Percentiles rank a stretch among this genome's conserved stretches.
Evolutionary conservation across 2,329 filamentous ascomycete species (phyloP).

Genomic region (Ramularia collo-cygni): DNA sequence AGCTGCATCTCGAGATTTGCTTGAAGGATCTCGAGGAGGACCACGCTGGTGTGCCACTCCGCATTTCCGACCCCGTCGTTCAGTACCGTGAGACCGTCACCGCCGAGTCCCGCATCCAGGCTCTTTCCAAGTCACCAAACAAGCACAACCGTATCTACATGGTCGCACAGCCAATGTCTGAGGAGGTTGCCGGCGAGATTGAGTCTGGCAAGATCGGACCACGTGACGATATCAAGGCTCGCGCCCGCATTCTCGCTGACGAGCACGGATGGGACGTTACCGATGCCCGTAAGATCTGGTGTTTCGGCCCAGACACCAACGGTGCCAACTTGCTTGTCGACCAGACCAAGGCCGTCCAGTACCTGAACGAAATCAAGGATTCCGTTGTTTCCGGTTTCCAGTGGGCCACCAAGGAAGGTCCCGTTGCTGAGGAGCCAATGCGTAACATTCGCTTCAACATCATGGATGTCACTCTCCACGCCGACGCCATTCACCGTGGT

Average conservation of each 20-base stretch:
- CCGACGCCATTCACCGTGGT: conserved; percentile 99
- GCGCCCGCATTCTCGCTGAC: conserved; percentile 91
- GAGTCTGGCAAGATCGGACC: conserved; percentile 86
- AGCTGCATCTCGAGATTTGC: conserved; percentile 99
- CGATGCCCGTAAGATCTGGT: conserved; percentile 99
- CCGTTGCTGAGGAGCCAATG: conserved; percentile 97
- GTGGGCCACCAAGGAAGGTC: conserved; percentile 97
- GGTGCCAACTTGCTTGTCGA: conserved; percentile 98
- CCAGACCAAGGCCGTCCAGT: conserved; percentile 99
- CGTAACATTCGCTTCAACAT: conserved; percentile 97
- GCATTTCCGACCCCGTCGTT: conserved; percentile 96
- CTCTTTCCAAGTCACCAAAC: conserved; percentile 99
- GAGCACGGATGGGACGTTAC: conserved; percentile 99
- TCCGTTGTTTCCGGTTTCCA: conserved; percentile 99
- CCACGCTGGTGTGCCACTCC: conserved; percentile 96
- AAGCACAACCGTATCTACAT: conserved; percentile 99
- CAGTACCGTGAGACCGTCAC: conserved; percentile 96
- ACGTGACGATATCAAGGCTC: conserved; percentile 98
- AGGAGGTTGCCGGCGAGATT: conserved; percentile 87
- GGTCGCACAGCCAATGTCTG: conserved; percentile 78
- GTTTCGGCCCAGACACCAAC: conserved; percentile 95
- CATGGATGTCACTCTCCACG: conserved; percentile 98
- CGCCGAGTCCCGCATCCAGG: conserved; percentile 81
- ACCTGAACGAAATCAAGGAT: conserved; percentile 99
- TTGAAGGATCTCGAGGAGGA: conserved; percentile 99